phyloP scores from a whole-genome alignment of 192 early-diverging fungal species.

The Jimgerdemannia flammicorona region DNA sequence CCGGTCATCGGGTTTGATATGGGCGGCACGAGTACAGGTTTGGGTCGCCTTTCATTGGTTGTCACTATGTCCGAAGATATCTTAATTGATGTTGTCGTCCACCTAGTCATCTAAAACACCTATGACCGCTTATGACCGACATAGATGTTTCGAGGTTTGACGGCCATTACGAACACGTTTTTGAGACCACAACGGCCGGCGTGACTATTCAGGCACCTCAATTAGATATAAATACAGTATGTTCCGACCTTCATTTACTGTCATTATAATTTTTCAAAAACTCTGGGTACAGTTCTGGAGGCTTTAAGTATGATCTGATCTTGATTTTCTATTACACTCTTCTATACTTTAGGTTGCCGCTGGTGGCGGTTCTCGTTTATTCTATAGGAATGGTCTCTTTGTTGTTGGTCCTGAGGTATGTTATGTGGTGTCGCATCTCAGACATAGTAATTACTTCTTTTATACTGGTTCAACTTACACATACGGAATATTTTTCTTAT shows the following conservation, averaged over 20 bases:
- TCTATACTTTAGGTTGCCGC: constrained; percentile 61
- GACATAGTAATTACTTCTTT: not conserved
- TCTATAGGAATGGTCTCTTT: constrained; percentile 93
- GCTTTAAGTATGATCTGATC: no score
- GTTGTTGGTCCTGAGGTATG: constrained; percentile 81
- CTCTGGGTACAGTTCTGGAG: no score
- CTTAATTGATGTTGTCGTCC: no score
- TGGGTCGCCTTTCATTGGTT: not conserved
- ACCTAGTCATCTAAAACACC: no score
- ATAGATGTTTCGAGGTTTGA: constrained; percentile 91
- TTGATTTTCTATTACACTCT: not conserved
- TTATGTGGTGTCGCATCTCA: not conserved
- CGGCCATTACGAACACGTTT: constrained; percentile 88
- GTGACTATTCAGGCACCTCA: constrained; percentile 95
- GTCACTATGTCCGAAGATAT: not conserved
- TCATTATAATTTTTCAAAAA: no score
- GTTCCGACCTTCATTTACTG: not conserved
- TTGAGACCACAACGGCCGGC: constrained; percentile 89
- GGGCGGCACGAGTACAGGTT: constrained; percentile 80
- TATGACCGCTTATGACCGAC: not conserved
- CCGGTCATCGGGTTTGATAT: constrained; percentile 97
- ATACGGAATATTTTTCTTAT: not conserved
- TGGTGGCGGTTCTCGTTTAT: constrained; percentile 90
- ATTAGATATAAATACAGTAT: constrained; percentile 86
- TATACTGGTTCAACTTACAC: no score